Evolutionary conservation across 257 asterid genomes (phyloP), one percentile per base, ranked within the genome.

Genomic region (Solanum megistacrolobum): DNA sequence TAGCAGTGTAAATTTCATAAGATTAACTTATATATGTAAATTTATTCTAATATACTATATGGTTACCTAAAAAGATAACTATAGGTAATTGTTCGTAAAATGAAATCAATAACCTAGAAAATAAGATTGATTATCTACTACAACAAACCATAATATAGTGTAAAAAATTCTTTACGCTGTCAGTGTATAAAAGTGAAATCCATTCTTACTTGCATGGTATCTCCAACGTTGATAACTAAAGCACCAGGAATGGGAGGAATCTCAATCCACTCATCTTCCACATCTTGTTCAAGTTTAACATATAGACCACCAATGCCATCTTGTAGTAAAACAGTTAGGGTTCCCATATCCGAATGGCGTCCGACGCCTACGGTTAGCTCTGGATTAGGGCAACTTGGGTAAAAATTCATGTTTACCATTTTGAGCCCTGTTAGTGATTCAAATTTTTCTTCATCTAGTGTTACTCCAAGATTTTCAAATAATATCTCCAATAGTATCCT

Each of bases 281-380:
- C 12, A 27, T 46, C 89, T 72, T 87, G 79, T 62, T 91, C 91
- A 5, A 89, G n/a, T 82, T 91, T 91, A 9, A 91, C 93, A 34
- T 91, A 91, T 55, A 91, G 86, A 52, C 92, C 93, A 74, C 93
- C 93, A 32, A 91, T 88, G 1, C 92, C 93, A 88, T 91, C 93
- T 91, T 91, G 93, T 38, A 90, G 83, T 41, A 88, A 68, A 6
- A 91, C 87, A 25, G 93, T 91, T 14, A 91, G 12, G 8, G 91
- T 91, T 83, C 93, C 91, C 92, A 91, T 82, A 20, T 90, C 91
- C 1, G 92, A 90, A 46, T 91, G 93, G 32, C 93, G 88, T 18
- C 92, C 92, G n/a, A 90, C 90, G 0, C 92, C 93, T 8, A 91
- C 87, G 1, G 93, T 91, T 66, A 91, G 89, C 66, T 91, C 92